These are phyloP conservation scores for Leucoagaricus sp. DNA, from an alignment of 1,284 basidiomycete species.

Conservation along the genomic window DNA sequence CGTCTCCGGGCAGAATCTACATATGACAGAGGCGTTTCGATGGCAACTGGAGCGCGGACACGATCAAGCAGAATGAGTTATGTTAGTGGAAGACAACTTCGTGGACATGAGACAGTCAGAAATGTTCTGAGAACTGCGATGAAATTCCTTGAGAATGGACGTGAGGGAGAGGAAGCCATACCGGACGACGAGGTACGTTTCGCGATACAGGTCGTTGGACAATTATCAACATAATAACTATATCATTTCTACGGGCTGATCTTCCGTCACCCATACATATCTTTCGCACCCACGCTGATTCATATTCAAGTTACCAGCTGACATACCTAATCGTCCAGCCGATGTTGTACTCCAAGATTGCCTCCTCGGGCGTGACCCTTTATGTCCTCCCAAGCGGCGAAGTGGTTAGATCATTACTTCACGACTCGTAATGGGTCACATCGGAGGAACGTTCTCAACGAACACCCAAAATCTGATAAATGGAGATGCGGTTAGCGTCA, in stretches of 20 bases:
- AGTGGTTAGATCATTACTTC: conserved; percentile 38
- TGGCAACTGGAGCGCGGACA: conserved; percentile 27
- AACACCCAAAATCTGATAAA: conserved; percentile 31
- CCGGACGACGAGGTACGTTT: conserved; percentile 34
- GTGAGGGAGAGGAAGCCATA: conserved; percentile 14
- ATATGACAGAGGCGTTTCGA: conserved; percentile 40
- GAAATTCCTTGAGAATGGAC: conserved; percentile 30
- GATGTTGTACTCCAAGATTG: conserved; percentile 46
- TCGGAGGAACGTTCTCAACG: conserved; percentile 38
- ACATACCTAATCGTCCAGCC: conserved; percentile 31
- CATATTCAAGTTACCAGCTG: conserved; percentile 28
- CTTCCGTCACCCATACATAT: conserved; percentile 33
- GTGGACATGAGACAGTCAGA: conserved; percentile 33
- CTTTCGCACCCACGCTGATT: conserved; percentile 34
- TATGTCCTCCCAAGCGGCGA: conserved; percentile 31
- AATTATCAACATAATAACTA: conserved; percentile 16
- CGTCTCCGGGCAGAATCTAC: conserved; percentile 36
- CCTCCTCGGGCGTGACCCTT: conserved; percentile 36
- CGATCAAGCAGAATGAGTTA: conserved; percentile 37
- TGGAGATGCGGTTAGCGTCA: conserved; percentile 47
- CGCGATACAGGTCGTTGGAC: conserved; percentile 45
- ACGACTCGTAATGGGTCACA: conserved; percentile 40
- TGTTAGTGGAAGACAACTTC: conserved; percentile 46
- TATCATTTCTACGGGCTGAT: conserved; percentile 33
- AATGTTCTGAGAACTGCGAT: conserved; percentile 33